Evolutionary conservation across 768 basidiomycete species (phyloP).

Genomic region (Kwoniella sp.): DNA sequence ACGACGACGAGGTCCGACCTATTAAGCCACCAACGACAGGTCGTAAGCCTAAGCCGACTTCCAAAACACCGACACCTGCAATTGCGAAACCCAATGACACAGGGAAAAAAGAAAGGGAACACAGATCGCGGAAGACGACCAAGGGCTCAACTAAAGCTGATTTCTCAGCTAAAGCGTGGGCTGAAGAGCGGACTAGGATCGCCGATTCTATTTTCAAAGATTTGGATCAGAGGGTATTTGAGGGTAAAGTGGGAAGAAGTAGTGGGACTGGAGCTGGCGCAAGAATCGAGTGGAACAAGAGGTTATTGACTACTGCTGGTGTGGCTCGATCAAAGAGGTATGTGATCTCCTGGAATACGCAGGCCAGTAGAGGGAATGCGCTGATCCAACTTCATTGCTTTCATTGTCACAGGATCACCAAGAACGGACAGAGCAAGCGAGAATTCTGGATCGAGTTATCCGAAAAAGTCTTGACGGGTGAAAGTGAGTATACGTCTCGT

Average conservation of each 20-base stretch:
- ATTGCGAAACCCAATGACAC: background rate
- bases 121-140: slow-evolving; percentile 14
- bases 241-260: slow-evolving; percentile 36
- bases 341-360: slow-evolving; percentile 5
- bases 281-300: slow-evolving; percentile 54
- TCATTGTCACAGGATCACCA: slow-evolving; percentile 6
- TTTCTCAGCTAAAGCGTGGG: slow-evolving; percentile 35
- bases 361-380: background rate
- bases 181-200: slow-evolving; percentile 30
- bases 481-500: slow-evolving; percentile 60
- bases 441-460: slow-evolving; percentile 68
- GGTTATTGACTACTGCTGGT: slow-evolving; percentile 57
- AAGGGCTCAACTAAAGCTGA: slow-evolving; percentile 10
- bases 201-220: slow-evolving; percentile 46
- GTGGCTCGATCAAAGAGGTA: slow-evolving; percentile 52
- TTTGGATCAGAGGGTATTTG: slow-evolving; percentile 52
- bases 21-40: background rate
- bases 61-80: background rate
- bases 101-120: background rate
- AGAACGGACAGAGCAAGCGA: slow-evolving; percentile 17
- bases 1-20: background rate
- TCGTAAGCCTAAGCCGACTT: background rate
- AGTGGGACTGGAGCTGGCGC: slow-evolving; percentile 35
- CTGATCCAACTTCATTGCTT: background rate
- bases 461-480: slow-evolving; percentile 74